phyloP scores from a whole-genome alignment of 1,284 basidiomycete genomes.

The Malassezia brasiliensis region DNA sequence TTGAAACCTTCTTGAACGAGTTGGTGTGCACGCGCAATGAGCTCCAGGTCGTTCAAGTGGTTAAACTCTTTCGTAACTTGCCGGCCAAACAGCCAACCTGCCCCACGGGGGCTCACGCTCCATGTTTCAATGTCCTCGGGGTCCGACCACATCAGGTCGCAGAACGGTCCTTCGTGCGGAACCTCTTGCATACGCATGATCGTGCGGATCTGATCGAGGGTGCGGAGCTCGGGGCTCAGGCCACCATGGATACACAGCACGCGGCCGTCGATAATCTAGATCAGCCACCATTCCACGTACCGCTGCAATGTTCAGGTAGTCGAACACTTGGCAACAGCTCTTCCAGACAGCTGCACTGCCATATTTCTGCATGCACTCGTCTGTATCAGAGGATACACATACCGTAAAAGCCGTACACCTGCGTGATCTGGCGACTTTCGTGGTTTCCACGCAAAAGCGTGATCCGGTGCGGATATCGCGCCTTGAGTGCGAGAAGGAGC shows the following conservation, averaged over 20 bases:
- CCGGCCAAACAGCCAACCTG: slow-evolving; percentile 88
- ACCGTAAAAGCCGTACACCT: slow-evolving; percentile 98
- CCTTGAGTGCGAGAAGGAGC: slow-evolving; percentile 76
- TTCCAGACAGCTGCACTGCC: slow-evolving; percentile 61
- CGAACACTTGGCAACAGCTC: slow-evolving; percentile 70
- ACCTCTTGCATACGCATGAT: slow-evolving; percentile 86
- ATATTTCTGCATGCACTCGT: slow-evolving; percentile 57
- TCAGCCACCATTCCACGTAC: slow-evolving; percentile 53
- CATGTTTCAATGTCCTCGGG: slow-evolving; percentile 91
- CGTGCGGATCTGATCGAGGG: slow-evolving; percentile 58
- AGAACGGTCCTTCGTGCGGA: slow-evolving; percentile 94
- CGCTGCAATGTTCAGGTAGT: slow-evolving; percentile 83
- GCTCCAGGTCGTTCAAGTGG: slow-evolving; percentile 68
- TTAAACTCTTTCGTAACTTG: slow-evolving; percentile 87
- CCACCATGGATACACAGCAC: slow-evolving; percentile 83
- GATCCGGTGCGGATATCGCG: slow-evolving; percentile 82
- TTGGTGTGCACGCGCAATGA: slow-evolving; percentile 87
- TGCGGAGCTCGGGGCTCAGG: slow-evolving; percentile 80
- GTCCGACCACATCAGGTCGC: slow-evolving; percentile 58
- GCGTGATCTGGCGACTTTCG: slow-evolving; percentile 90
- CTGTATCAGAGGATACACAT: slow-evolving; percentile 26
- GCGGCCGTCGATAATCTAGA: slow-evolving; percentile 80
- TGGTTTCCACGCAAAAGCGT: slow-evolving; percentile 88
- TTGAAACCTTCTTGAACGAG: slow-evolving; percentile 60
- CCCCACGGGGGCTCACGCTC: slow-evolving; percentile 87